Percentiles rank a stretch among this genome's conserved stretches.
These are phyloP conservation scores for Amaranthus hypochondriacus DNA, from an alignment of 148 eudicot species.

Conservation along the genomic window DNA sequence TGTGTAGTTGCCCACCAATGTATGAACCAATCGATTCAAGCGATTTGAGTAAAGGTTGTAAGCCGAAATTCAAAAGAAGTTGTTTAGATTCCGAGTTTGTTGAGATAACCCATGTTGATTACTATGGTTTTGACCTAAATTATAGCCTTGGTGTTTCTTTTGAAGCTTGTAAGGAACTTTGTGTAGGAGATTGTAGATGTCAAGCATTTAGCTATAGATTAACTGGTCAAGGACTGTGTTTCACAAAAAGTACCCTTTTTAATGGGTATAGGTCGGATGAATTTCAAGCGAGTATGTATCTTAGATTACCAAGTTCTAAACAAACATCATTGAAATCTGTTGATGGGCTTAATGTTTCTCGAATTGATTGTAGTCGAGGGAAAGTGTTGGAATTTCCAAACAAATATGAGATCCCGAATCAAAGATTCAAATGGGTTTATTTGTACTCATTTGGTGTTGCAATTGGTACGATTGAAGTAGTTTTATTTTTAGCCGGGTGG, in stretches of 20 bases:
- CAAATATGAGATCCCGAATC: conserved; percentile 22
- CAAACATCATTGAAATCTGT: conserved; percentile 7
- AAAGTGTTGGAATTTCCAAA: conserved; percentile 10
- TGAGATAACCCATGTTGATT: conserved; percentile 46
- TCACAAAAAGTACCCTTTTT: conserved; percentile 41
- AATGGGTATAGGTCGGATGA: conserved; percentile 34
- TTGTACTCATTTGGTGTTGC: conserved; percentile 41
- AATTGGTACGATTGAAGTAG: conserved; percentile 41
- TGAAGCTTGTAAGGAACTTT: conserved; percentile 34
- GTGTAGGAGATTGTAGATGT: conserved; percentile 42
- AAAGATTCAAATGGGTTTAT: conserved; percentile 45
- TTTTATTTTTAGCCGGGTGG: conserved; percentile 34
- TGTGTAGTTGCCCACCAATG: conserved; percentile 52
- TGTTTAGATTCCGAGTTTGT: conserved; percentile 38
- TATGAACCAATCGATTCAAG: conserved; percentile 30
- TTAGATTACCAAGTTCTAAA: conserved; percentile 37
- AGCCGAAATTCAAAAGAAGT: conserved; percentile 37
- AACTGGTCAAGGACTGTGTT: conserved; percentile 35
- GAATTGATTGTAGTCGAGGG: conserved; percentile 22
- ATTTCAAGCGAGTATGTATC: conserved; percentile 33
- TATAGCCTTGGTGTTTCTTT: conserved; percentile 10
- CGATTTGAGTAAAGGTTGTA: conserved; percentile 59
- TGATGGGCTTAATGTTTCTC: conserved; percentile 20
- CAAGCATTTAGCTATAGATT: conserved; percentile 46
- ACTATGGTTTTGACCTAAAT: conserved; percentile 50